Conservation (phyloP, 345 rosid species). For the Salix purpurea region DNA sequence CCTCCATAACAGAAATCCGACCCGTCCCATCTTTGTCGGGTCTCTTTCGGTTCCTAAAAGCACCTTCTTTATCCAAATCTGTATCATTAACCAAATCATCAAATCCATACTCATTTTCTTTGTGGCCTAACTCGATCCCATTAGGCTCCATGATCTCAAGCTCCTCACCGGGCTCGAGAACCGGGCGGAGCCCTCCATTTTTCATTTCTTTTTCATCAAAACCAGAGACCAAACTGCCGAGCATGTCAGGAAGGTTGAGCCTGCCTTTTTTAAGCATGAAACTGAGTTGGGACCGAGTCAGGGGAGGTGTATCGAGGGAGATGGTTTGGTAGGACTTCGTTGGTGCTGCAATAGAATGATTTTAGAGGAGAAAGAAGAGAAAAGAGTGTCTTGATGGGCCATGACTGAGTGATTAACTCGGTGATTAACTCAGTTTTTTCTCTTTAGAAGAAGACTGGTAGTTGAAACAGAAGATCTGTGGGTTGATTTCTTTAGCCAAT, state of each 20-base stretch:
- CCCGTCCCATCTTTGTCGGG: slow-evolving; percentile 28
- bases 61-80: slow-evolving; percentile 22
- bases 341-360: slow-evolving; percentile 10
- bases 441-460: slow-evolving; percentile 30
- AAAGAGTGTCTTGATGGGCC: neutral
- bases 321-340: neutral
- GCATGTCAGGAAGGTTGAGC: slow-evolving; percentile 47
- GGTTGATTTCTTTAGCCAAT: neutral
- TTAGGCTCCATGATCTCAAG: slow-evolving; percentile 49
- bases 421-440: neutral
- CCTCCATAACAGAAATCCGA: slow-evolving; percentile 31
- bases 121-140: slow-evolving; percentile 25
- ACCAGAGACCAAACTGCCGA: slow-evolving; percentile 51
- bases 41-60: slow-evolving; percentile 9
- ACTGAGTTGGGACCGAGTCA: slow-evolving; percentile 15
- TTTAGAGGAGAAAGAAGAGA: neutral
- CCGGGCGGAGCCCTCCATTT: slow-evolving; percentile 21
- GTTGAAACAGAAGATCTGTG: slow-evolving; percentile 8
- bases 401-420: slow-evolving; percentile 14
- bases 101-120: slow-evolving; percentile 17
- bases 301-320: slow-evolving; percentile 3
- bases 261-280: slow-evolving; percentile 47
- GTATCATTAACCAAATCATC: slow-evolving; percentile 9
- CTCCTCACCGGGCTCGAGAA: slow-evolving; percentile 50
- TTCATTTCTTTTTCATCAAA: slow-evolving; percentile 32